These are phyloP conservation scores for Mitragyna speciosa DNA, from an alignment of 257 asterid species.

Conservation along the genomic window DNA sequence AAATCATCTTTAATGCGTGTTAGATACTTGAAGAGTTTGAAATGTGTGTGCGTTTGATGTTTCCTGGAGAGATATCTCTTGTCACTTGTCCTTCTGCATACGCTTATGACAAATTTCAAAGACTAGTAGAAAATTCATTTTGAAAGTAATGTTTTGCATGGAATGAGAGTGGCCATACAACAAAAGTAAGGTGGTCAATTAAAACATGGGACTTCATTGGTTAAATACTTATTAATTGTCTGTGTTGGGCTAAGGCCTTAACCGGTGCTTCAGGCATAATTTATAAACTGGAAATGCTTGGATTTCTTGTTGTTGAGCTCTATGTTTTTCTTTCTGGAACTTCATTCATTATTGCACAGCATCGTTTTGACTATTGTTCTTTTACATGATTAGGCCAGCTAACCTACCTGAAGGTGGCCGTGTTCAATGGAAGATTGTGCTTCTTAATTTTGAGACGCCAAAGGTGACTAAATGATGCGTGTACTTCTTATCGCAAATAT, in stretches of 20 bases:
- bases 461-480: conserved; percentile 45
- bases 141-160: neutral
- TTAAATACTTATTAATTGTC: no score
- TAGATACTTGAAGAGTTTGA: conserved; percentile 99
- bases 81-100: conserved; percentile 95
- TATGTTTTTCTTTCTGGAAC: neutral
- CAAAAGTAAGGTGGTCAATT: neutral
- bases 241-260: no score
- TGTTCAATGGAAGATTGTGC: conserved; percentile 94
- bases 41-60: conserved; percentile 91
- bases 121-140: conserved; percentile 39
- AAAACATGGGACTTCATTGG: neutral
- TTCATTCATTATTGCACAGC: neutral
- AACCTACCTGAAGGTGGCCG: conserved; percentile 80
- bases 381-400: conserved; percentile 56
- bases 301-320: neutral
- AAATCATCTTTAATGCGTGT: conserved; percentile 10
- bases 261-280: neutral
- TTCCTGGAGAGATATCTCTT: conserved; percentile 90
- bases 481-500: neutral
- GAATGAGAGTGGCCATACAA: neutral
- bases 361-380: neutral
- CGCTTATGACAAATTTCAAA: conserved; percentile 93
- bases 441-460: conserved; percentile 86
- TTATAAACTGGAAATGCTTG: neutral